These are phyloP conservation scores for Daldinia vernicosa DNA, from an alignment of 495 filamentous ascomycete species.

Conservation along the genomic window DNA sequence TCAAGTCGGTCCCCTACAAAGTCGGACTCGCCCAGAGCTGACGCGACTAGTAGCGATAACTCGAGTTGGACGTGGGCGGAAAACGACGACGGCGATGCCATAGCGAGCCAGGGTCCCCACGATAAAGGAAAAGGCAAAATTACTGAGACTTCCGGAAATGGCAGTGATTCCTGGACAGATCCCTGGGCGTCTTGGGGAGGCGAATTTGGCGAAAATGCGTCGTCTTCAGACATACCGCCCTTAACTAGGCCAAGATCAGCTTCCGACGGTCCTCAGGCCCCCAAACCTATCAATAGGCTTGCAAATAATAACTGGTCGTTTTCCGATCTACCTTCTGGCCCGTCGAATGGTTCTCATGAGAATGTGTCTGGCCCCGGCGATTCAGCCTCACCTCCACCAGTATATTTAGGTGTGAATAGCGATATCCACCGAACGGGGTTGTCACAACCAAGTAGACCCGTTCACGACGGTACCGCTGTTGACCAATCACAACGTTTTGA, in stretches of 20 bases:
- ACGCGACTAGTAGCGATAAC: constrained; percentile 39
- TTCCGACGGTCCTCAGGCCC: constrained; percentile 57
- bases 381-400: background rate
- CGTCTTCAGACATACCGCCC: constrained; percentile 14
- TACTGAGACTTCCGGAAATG: constrained; percentile 5
- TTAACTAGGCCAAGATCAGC: constrained; percentile 47
- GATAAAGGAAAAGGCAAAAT: constrained; percentile 48
- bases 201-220: constrained; percentile 28
- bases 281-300: constrained; percentile 50
- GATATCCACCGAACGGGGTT: background rate
- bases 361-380: background rate
- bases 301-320: constrained; percentile 63
- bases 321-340: constrained; percentile 40
- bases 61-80: constrained; percentile 48
- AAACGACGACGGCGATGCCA: constrained; percentile 45
- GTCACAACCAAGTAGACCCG: background rate
- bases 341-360: background rate
- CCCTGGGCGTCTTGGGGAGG: constrained; percentile 36
- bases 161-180: constrained; percentile 17
- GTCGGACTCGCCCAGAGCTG: constrained; percentile 33
- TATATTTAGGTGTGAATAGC: background rate
- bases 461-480: background rate
- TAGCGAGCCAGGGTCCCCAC: constrained; percentile 16
- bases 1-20: constrained; percentile 18
- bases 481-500: background rate